phyloP scores from a whole-genome alignment of 495 filamentous ascomycete genomes.

The Thermochaetoides thermophila region DNA sequence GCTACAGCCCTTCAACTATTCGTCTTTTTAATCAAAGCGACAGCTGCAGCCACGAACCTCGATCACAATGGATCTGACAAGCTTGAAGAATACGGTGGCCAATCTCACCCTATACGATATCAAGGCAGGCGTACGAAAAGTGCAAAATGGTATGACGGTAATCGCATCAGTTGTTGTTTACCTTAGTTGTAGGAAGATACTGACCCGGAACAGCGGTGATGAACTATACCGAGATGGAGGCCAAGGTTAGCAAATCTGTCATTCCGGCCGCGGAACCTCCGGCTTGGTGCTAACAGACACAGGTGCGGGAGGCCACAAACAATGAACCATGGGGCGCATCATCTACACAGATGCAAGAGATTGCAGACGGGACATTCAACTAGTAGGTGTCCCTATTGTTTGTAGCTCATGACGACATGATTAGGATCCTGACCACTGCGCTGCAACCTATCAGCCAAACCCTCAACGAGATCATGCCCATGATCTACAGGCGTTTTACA shows the following conservation, averaged over 20 bases:
- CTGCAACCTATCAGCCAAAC: conserved; percentile 77
- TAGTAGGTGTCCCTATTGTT: conserved; percentile 61
- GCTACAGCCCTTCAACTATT: too few relatives aligned
- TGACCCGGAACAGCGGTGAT: conserved; percentile 60
- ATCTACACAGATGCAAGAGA: conserved; percentile 80
- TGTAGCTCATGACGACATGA: too few relatives aligned
- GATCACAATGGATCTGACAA: conserved; percentile 70
- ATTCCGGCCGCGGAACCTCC: background rate
- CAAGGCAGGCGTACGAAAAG: conserved; percentile 92
- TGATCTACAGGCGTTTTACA: conserved; percentile 99
- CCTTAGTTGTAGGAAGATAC: background rate
- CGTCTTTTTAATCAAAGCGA: too few relatives aligned
- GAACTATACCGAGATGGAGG: conserved; percentile 99
- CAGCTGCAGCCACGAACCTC: too few relatives aligned
- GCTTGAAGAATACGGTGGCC: conserved; percentile 74
- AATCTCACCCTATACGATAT: conserved; percentile 93
- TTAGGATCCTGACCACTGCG: too few relatives aligned
- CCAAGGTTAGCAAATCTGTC: conserved; percentile 49
- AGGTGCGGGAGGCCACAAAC: conserved; percentile 94
- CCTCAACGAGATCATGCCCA: conserved; percentile 98
- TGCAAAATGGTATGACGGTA: conserved; percentile 79
- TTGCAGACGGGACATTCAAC: conserved; percentile 93
- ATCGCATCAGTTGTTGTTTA: background rate
- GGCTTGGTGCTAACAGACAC: conserved; percentile 3
- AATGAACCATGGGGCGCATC: conserved; percentile 96